Percentiles rank a stretch among this genome's conserved stretches.
These are phyloP conservation scores for Aulographum hederae DNA, from an alignment of 2,329 filamentous ascomycete genomes.

Conservation along the genomic window DNA sequence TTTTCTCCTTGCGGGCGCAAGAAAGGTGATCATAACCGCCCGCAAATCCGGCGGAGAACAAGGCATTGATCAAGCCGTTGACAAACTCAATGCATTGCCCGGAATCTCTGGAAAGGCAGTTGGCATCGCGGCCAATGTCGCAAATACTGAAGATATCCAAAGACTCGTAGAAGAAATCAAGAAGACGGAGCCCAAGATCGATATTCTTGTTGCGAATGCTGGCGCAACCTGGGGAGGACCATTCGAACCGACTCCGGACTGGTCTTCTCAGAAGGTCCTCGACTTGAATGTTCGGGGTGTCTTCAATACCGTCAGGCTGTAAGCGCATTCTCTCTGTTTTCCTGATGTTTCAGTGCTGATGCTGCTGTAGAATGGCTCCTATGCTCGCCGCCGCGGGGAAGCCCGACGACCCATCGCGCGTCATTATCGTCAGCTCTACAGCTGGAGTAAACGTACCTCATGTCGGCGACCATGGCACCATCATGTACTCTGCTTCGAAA, in stretches of 20 bases:
- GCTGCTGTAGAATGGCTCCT: constrained; percentile 16
- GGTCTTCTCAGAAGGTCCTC: constrained; percentile 17
- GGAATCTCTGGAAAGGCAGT: constrained; percentile 7
- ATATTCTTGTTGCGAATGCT: constrained; percentile 21
- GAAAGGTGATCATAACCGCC: constrained; percentile 9
- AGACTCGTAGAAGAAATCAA: constrained; percentile 14
- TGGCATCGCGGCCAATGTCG: constrained; percentile 19
- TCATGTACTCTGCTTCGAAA: constrained; percentile 22
- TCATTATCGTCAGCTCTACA: constrained; percentile 18
- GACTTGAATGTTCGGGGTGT: constrained; percentile 21
- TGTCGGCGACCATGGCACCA: constrained; percentile 18
- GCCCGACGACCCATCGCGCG: constrained; percentile 15
- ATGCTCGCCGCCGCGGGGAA: constrained; percentile 14
- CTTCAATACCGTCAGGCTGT: constrained; percentile 20
- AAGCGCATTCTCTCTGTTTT: no score
- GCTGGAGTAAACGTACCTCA: constrained; percentile 19
- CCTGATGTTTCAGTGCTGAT: background rate
- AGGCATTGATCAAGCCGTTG: constrained; percentile 9
- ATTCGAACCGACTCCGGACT: constrained; percentile 19
- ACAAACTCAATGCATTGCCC: constrained; percentile 8
- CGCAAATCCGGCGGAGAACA: constrained; percentile 10
- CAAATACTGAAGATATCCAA: constrained; percentile 17
- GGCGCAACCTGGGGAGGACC: constrained; percentile 20
- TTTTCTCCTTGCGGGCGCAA: constrained; percentile 9
- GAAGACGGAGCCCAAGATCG: constrained; percentile 9